These are phyloP conservation scores for Cryptococcus sp. DNA, from an alignment of 1,284 basidiomycete genomes.

Conservation along the genomic window DNA sequence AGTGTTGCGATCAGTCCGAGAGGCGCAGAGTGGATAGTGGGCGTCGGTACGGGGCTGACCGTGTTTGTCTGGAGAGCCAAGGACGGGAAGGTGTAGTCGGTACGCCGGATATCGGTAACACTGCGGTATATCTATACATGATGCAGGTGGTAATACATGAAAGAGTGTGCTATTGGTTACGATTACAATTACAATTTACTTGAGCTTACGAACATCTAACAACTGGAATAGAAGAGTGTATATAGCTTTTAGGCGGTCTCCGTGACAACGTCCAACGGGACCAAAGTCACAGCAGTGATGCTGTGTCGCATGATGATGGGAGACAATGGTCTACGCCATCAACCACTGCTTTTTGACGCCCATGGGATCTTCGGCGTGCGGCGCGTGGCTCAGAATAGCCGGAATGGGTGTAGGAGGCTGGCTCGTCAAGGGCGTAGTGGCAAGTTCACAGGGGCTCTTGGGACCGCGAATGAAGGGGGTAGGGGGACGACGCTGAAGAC, in stretches of 20 bases:
- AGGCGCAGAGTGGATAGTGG: conserved; percentile 34
- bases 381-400: conserved; percentile 17
- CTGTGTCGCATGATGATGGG: too few species aligned
- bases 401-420: neutral
- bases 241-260: too few species aligned
- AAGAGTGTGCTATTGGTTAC: too few species aligned
- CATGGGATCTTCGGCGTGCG: conserved; percentile 31
- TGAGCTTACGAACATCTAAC: too few species aligned
- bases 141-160: too few species aligned
- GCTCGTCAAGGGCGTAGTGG: neutral
- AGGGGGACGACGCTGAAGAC: conserved; percentile 29
- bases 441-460: conserved; percentile 1
- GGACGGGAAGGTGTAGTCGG: neutral
- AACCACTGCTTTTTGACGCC: conserved; percentile 38
- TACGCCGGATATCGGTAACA: too few species aligned
- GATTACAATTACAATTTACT: too few species aligned
- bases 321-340: conserved; percentile 18
- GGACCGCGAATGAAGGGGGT: conserved; percentile 33
- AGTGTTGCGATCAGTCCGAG: conserved; percentile 30
- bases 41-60: conserved; percentile 21
- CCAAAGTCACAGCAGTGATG: too few species aligned
- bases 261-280: too few species aligned
- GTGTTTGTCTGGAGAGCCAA: conserved; percentile 26
- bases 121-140: too few species aligned
- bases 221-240: too few species aligned